Base-by-base conservation (phyloP, 2,329 filamentous ascomycete species). In the Penicillium freii region DNA sequence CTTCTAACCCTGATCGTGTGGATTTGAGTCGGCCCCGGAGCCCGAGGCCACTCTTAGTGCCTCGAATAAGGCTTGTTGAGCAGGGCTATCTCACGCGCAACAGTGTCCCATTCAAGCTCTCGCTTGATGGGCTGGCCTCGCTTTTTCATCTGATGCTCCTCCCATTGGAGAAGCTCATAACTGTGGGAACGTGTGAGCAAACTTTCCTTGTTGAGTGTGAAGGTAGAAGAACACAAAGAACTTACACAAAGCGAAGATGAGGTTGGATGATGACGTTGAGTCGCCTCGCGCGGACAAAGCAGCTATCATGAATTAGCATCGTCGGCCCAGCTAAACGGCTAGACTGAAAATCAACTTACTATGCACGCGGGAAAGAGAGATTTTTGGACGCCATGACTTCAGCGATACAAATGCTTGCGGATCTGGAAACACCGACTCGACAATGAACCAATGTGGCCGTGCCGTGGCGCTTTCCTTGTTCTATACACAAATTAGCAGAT, bases 221-320 rank as follows among this genome's bases (percentile, higher is more conserved):
- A 33, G 42, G 5, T 31, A 33, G 25, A 47, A 34, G 29, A 33
- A 40, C 17, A 21, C n/a, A 6, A 9, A 10, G 15, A 63, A 63
- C 74, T 69, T 71, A 96, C 65, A 90, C 89, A 76, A 99, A 99
- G 57, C 91, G 85, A 55, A 99, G 82, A 78, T 99, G 93, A 13
- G 94, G 94, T 73, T 99, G 94, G 62, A 99, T 97, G 62, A 99
- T 99, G 51, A 99, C 94, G 70, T 99, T 99, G 47, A 99, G 81
- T 59, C 94, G 84, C 52, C 94, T 85, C 21, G 94, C 94, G 33
- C 94, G 87, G 38, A 99, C 94, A 73, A 93, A 97, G 74, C 94
- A 97, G 75, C 82, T 84, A 7, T 40, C 27, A 39, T 21, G 6
- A 56, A 5, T 62, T 49, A 62, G 57, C 13, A 40, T 34, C 19